A percentile compares a stretch with the other conserved stretches of the same genome.
These are phyloP conservation scores for Cyclaneusma minus DNA, from an alignment of 2,329 filamentous ascomycete genomes.

Conservation along the genomic window DNA sequence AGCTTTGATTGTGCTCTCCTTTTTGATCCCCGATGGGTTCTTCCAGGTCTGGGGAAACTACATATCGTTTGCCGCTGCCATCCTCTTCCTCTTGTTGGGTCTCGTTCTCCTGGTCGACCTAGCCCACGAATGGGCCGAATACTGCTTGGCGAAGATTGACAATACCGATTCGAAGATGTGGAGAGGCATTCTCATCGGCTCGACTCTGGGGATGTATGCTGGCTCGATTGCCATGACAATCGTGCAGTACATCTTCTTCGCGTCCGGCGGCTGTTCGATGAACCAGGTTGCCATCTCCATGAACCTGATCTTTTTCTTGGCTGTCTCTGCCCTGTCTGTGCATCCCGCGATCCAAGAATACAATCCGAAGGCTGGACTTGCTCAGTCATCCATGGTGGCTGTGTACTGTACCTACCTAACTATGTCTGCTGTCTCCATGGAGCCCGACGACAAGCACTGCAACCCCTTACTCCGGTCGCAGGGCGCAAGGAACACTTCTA, in stretches of 20 bases:
- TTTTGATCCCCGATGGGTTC: slow-evolving; percentile 89
- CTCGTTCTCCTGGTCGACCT: slow-evolving; percentile 87
- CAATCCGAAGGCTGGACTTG: slow-evolving; percentile 85
- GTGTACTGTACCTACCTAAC: slow-evolving; percentile 98
- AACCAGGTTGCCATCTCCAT: slow-evolving; percentile 93
- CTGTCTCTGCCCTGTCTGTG: slow-evolving; percentile 71
- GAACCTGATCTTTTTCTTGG: slow-evolving; percentile 72
- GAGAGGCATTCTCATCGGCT: slow-evolving; percentile 78
- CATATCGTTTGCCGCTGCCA: slow-evolving; percentile 72
- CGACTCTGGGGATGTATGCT: slow-evolving; percentile 86
- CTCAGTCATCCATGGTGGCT: slow-evolving; percentile 94
- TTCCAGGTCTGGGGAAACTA: slow-evolving; percentile 96
- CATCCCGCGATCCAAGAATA: slow-evolving; percentile 81
- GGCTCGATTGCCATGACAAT: slow-evolving; percentile 87
- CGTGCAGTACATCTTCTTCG: slow-evolving; percentile 96
- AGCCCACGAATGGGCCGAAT: slow-evolving; percentile 93
- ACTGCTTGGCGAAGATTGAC: slow-evolving; percentile 88
- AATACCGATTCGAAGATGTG: slow-evolving; percentile 71
- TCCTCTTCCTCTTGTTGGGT: slow-evolving; percentile 85
- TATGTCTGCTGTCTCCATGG: slow-evolving; percentile 97
- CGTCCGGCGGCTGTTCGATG: slow-evolving; percentile 68
- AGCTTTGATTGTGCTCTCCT: slow-evolving; percentile 73
- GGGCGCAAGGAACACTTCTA: slow-evolving; percentile 76
- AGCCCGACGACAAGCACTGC: slow-evolving; percentile 86
- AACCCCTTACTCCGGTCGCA: slow-evolving; percentile 80